phyloP scores from a whole-genome alignment of 345 rosid species.

The Euphorbia pulcherrima region DNA sequence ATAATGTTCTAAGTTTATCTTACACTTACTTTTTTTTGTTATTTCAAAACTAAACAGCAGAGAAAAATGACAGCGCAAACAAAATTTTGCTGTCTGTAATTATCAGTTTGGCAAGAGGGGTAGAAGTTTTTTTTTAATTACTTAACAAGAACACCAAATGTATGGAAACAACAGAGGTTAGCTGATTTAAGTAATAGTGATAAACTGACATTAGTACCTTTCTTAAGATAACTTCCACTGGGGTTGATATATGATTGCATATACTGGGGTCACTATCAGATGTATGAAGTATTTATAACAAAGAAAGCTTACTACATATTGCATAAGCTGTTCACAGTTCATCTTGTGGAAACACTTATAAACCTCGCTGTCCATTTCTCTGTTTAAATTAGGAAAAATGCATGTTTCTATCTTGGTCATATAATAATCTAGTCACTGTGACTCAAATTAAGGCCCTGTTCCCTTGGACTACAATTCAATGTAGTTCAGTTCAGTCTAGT shows the following conservation, averaged over 20 bases:
- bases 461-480: too few relatives aligned
- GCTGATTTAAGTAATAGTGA: not conserved
- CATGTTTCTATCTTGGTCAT: not conserved
- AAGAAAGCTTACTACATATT: not conserved
- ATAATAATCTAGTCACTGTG: conserved; percentile 5
- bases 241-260: not conserved
- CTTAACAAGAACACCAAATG: not conserved
- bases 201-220: not conserved
- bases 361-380: not conserved
- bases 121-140: not conserved
- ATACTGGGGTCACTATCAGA: not conserved
- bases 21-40: not conserved
- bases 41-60: not conserved
- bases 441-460: too few relatives aligned
- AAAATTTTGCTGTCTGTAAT: not conserved
- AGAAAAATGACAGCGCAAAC: too few relatives aligned
- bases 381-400: not conserved
- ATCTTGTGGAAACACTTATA: not conserved
- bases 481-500: too few relatives aligned
- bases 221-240: not conserved
- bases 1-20: not conserved
- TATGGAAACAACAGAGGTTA: not conserved
- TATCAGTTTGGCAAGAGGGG: not conserved
- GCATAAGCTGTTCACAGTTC: not conserved
- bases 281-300: not conserved